These are phyloP conservation scores for Petunia axillaris DNA, from an alignment of 257 asterid genomes.

Conservation along the genomic window DNA sequence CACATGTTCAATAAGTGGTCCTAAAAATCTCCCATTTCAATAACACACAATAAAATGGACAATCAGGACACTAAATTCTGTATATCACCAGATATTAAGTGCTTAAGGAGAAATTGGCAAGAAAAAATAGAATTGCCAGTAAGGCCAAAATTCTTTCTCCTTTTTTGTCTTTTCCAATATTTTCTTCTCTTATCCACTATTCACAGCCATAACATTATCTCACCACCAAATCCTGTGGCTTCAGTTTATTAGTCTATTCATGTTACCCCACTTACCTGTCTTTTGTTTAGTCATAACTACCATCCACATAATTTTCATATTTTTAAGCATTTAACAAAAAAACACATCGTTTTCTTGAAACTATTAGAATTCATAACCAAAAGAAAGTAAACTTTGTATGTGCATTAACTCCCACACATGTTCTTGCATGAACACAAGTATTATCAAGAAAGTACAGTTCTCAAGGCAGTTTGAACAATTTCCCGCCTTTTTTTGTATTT, in stretches of 20 bases:
- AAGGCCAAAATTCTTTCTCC: conserved; percentile 3
- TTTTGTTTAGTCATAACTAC: conserved; percentile 31
- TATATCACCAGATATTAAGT: conserved; percentile 13
- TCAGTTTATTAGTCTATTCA: conserved; percentile 34
- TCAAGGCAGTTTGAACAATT: conserved; percentile 12
- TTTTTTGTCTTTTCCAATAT: conserved; percentile 36
- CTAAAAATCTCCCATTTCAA: background rate
- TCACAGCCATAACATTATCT: conserved; percentile 25
- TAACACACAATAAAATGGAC: background rate
- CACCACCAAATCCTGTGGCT: conserved; percentile 56
- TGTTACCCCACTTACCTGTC: conserved; percentile 40
- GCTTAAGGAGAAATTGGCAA: background rate
- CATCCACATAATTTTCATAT: conserved; percentile 22
- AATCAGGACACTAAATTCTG: background rate
- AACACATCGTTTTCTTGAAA: conserved; percentile 5
- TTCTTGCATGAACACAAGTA: background rate
- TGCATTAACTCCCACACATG: conserved; percentile 23
- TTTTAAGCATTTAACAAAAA: background rate
- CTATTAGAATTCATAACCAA: background rate
- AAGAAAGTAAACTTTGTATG: background rate
- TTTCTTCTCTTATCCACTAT: conserved; percentile 45
- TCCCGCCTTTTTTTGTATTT: conserved; percentile 49
- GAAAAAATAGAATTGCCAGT: conserved; percentile 12
- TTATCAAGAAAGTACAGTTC: background rate
- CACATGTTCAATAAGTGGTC: conserved; percentile 27